A percentile compares a stretch with the other conserved stretches of the same genome.
Conservation (phyloP, 2,329 filamentous ascomycete genomes). For the Beauveria varroae region DNA sequence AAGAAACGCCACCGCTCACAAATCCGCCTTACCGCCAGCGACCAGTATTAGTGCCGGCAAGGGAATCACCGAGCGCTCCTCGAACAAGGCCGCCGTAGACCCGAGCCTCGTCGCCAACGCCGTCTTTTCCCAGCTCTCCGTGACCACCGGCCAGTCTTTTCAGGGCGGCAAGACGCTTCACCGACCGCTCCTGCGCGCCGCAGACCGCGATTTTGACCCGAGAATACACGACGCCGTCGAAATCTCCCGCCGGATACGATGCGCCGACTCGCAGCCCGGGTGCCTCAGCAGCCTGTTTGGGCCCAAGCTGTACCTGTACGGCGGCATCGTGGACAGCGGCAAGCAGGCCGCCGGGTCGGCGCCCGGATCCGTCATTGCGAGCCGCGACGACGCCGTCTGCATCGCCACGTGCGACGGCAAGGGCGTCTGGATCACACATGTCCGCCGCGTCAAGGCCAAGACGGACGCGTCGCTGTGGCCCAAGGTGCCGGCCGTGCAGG, state of each 20-base stretch:
- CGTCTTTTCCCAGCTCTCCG: slow-evolving; percentile 23
- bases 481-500: slow-evolving; percentile 30
- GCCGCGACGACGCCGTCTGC: slow-evolving; percentile 29
- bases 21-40: slow-evolving; percentile 8
- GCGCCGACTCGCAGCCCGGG: slow-evolving; percentile 34
- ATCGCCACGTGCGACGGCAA: slow-evolving; percentile 30
- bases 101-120: slow-evolving; percentile 20
- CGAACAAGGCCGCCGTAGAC: slow-evolving; percentile 8
- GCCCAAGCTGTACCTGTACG: slow-evolving; percentile 30
- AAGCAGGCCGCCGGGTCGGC: slow-evolving; percentile 4
- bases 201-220: slow-evolving; percentile 30
- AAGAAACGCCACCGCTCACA: background rate
- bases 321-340: slow-evolving; percentile 30
- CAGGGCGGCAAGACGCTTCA: slow-evolving; percentile 29
- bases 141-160: slow-evolving; percentile 27
- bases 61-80: background rate
- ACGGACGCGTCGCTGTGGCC: slow-evolving; percentile 31
- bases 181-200: slow-evolving; percentile 31
- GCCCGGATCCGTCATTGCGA: slow-evolving; percentile 25
- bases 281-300: slow-evolving; percentile 30
- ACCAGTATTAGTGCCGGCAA: background rate
- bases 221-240: slow-evolving; percentile 25
- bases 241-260: slow-evolving; percentile 35
- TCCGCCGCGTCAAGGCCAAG: slow-evolving; percentile 30
- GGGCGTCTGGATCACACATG: slow-evolving; percentile 34